These are phyloP conservation scores for Tetraselmis chui DNA, from an alignment of 139 green algal species.

Conservation along the genomic window DNA sequence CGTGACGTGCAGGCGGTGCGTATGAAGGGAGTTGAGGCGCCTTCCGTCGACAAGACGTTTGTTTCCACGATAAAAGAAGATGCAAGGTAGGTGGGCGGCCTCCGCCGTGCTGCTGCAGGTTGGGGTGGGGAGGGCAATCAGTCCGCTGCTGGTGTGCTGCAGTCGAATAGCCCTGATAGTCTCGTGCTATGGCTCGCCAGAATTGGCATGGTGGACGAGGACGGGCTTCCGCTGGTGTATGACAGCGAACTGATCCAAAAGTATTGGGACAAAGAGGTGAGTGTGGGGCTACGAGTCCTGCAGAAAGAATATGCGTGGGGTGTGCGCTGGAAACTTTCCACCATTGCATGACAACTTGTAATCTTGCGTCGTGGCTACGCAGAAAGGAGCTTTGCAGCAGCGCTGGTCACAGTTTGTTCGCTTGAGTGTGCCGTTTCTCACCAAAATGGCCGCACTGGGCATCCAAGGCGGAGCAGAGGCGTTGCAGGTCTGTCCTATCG, in stretches of 20 bases:
- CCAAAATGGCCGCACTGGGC: slow-evolving; percentile 15
- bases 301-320: neutral
- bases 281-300: no score
- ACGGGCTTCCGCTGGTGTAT: slow-evolving; percentile 25
- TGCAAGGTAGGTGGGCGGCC: neutral
- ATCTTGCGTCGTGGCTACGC: no score
- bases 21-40: neutral
- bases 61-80: neutral
- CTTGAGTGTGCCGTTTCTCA: slow-evolving; percentile 27
- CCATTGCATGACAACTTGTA: neutral
- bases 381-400: slow-evolving; percentile 20
- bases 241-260: slow-evolving; percentile 20
- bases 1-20: neutral
- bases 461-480: slow-evolving; percentile 18
- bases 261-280: slow-evolving; percentile 25
- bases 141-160: neutral
- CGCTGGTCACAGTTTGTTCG: slow-evolving; percentile 27
- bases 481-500: slow-evolving; percentile 4
- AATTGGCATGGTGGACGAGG: slow-evolving; percentile 5
- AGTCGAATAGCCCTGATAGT: neutral
- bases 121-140: neutral
- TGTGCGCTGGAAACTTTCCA: neutral
- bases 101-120: neutral
- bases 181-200: neutral
- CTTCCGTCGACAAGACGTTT: neutral